Evolutionary conservation across 768 basidiomycete species (phyloP), one percentile per base, ranked within the genome.

Genomic region (Porphyrellus cyaneotinctus): DNA sequence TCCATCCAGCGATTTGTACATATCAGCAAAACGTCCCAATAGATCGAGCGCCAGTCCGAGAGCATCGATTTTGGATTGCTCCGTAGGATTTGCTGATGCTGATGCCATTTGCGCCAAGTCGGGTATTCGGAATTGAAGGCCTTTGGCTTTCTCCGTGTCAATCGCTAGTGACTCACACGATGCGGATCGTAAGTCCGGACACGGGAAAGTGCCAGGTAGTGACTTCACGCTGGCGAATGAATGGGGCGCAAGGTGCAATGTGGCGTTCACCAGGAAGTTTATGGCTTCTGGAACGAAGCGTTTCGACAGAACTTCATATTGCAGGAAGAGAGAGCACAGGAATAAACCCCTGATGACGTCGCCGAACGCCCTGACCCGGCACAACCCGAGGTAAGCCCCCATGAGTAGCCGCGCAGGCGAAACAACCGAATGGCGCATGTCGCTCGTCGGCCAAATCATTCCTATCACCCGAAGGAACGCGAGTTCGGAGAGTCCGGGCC

Each of bases 321-420:
- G 84, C 31, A 85, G 69, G 65, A 91, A 83, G 4, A 98, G 72
- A 2, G 91, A 88, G 66, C 87, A 91, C 20, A 98, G 72, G 75
- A 97, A 97, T 37, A 97, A 71, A 1, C 97, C 97, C 49, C 87
- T 87, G 1, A 87, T 78, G 45, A 97, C 64, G 69, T 99, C 94
- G 17, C 70, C 55, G 15, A 90, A 63, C 12, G 82, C 81, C 46
- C 95, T 80, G 2, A 98, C 79, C 5, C 93, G 84, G 49, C 84
- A 80, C 26, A 99, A 76, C 9, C 86, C 86, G 17, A 99, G 85
- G 66, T 97, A 98, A 42, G 92, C 86, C 1, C 89, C 91, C 75
- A 97, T 89, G 49, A 98, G 79, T 17, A 98, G 72, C 45, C 92
- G 81, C 0, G 94, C 81, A 0, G 94, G 91, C 0, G 91, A 88